Conservation (phyloP, 2,329 filamentous ascomycete genomes). For the Exophiala sideris region DNA sequence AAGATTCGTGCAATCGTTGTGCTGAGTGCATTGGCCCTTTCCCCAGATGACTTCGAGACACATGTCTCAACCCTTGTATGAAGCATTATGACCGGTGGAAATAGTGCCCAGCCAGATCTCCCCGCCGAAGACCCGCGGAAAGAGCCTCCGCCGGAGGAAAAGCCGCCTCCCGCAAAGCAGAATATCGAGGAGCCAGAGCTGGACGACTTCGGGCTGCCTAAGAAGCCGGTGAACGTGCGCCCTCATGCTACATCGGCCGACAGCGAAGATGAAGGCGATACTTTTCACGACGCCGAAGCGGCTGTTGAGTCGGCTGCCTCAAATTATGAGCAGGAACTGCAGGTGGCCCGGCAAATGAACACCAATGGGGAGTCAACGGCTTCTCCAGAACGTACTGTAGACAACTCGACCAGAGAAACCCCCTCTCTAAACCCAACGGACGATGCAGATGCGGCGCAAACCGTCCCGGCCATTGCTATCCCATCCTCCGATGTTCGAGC, state of each 20-base stretch:
- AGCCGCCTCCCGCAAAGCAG: neutral
- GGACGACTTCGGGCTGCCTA: conserved; percentile 70
- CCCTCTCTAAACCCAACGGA: too few species aligned
- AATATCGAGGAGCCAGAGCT: conserved; percentile 42
- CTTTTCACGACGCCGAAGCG: conserved; percentile 38
- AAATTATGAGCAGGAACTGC: neutral
- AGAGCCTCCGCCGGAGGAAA: neutral
- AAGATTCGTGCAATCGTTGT: neutral
- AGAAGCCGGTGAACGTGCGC: conserved; percentile 37
- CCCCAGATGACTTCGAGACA: conserved; percentile 11
- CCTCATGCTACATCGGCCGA: conserved; percentile 28
- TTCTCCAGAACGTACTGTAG: too few species aligned
- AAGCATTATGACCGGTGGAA: conserved; percentile 23
- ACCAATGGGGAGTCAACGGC: conserved; percentile 6
- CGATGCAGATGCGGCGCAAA: neutral
- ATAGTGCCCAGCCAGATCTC: conserved; percentile 4
- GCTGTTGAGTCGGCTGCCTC: neutral
- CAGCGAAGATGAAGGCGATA: conserved; percentile 39
- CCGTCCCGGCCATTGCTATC: too few species aligned
- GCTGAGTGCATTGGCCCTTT: neutral
- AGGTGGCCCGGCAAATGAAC: conserved; percentile 3
- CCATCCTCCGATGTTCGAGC: too few species aligned
- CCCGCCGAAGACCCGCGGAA: conserved; percentile 1
- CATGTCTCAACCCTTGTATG: conserved; percentile 20
- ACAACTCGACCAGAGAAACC: too few species aligned